Evolutionary conservation across 345 rosid species (phyloP).

Genomic region (Odontarrhena argentea): DNA sequence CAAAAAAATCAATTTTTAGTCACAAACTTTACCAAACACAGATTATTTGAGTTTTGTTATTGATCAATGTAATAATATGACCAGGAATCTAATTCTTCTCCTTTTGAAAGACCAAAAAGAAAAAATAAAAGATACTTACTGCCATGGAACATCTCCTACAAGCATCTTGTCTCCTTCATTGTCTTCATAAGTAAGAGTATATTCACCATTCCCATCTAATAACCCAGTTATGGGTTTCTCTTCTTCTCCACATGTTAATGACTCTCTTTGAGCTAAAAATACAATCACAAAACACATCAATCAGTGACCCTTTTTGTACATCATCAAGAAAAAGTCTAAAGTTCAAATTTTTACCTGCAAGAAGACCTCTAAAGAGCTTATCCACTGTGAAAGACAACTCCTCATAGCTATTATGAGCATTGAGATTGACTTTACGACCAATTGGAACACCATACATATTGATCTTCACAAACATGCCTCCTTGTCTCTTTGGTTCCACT

Average conservation of each 20-base stretch:
- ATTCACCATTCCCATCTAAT: conserved; percentile 87
- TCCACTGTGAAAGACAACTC: conserved; percentile 83
- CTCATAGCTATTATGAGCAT: conserved; percentile 74
- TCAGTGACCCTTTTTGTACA: not conserved
- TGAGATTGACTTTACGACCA: conserved; percentile 96
- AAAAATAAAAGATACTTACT: conserved; percentile 67
- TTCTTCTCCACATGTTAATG: conserved; percentile 59
- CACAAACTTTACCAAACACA: conserved; percentile 15
- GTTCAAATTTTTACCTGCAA: conserved; percentile 61
- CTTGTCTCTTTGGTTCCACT: conserved; percentile 37
- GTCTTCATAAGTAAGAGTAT: conserved; percentile 95
- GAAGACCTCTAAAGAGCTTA: conserved; percentile 89
- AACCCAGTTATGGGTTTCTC: conserved; percentile 67
- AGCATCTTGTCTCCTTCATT: conserved; percentile 99
- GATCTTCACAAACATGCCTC: conserved; percentile 81
- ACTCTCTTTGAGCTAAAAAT: conserved; percentile 74
- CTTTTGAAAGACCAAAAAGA: conserved; percentile 20
- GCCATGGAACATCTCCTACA: conserved; percentile 99
- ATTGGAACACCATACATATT: conserved; percentile 98
- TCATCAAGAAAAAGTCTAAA: not conserved
- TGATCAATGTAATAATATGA: conserved; percentile 12
- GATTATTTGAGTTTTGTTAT: conserved; percentile 9
- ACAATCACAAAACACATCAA: not conserved
- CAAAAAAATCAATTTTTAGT: not conserved
- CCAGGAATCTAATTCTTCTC: conserved; percentile 45